Conservation (phyloP, 2,329 filamentous ascomycete species). For the Ceratocystis alfenasii region DNA sequence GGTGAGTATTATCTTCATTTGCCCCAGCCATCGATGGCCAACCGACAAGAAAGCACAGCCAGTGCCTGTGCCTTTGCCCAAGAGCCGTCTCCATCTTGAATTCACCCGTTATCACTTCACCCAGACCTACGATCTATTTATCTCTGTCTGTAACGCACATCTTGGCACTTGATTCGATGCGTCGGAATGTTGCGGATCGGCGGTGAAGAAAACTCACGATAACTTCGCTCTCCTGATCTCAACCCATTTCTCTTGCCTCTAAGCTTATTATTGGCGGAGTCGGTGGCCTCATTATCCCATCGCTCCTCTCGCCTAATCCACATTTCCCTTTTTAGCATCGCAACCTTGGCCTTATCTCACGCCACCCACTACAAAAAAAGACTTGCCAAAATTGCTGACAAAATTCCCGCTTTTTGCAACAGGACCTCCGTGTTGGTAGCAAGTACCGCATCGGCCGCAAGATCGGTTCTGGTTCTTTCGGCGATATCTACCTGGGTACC, state of each 20-base stretch:
- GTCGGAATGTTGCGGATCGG: background rate
- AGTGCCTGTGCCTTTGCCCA: constrained; percentile 1
- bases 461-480: constrained; percentile 94
- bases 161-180: background rate
- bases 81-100: background rate
- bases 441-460: constrained; percentile 99
- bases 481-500: constrained; percentile 96
- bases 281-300: background rate
- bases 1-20: constrained; percentile 12
- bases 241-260: background rate
- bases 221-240: background rate
- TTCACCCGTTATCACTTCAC: background rate
- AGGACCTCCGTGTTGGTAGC: constrained; percentile 98
- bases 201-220: background rate
- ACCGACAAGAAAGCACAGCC: background rate
- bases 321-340: background rate
- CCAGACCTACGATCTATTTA: background rate
- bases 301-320: background rate
- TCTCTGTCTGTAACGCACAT: background rate
- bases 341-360: background rate
- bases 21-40: background rate
- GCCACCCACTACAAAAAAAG: background rate
- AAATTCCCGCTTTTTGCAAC: constrained; percentile 16
- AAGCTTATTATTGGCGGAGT: background rate
- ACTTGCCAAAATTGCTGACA: constrained; percentile 11